Evolutionary conservation across 2,329 filamentous ascomycete species (phyloP), one percentile per base, ranked within the genome.

Genomic region (Colletotrichum caudatum): DNA sequence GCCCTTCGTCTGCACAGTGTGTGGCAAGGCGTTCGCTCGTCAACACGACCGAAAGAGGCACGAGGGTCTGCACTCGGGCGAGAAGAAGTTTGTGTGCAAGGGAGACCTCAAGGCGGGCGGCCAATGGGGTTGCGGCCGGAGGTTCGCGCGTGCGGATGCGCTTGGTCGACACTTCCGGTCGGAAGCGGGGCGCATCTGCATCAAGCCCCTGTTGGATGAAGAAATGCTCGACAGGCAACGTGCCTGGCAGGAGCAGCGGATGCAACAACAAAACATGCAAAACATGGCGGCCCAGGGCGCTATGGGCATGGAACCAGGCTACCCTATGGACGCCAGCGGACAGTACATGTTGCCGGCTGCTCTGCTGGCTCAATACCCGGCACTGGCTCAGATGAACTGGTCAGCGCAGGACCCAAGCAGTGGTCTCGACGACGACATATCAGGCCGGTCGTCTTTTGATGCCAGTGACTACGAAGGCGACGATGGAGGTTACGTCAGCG

Each of bases 41-140:
- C 96, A 99, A 79, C 96, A 99, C 79, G 96, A 99, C 80, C 92
- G 96, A 57, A 99, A 99, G 82, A 92, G 96, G 50, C 96, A 99
- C 81, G 96, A 99, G 83, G 95, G 95, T 50, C 85, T 99, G 53
- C 96, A 99, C 78, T 97, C 94, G 0, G 96, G 96, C 53, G 96
- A 99, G 84, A 99, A 98, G 89, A 98, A 97, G 79, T 99, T 98
- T 79, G 93, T 98, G 9, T 99, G 96, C 83, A 94, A 94, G 76
- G 96, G 96, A 64, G 93, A 95, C 70, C 89, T 99, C 61, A 95
- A 95, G 75, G 90, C 90, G 2, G 91, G 92, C 58, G 92, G 92
- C 6, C 90, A 93, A 75, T 99, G 96, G 96, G 96, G 96, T 26
- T 99, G 96, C 76, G 94, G 94, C 4, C 89, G 96, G 73, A 90